A percentile compares a stretch with the other conserved stretches of the same genome.
Evolutionary conservation across 441 rosid species (phyloP).

Genomic region (Populus hybrid): DNA sequence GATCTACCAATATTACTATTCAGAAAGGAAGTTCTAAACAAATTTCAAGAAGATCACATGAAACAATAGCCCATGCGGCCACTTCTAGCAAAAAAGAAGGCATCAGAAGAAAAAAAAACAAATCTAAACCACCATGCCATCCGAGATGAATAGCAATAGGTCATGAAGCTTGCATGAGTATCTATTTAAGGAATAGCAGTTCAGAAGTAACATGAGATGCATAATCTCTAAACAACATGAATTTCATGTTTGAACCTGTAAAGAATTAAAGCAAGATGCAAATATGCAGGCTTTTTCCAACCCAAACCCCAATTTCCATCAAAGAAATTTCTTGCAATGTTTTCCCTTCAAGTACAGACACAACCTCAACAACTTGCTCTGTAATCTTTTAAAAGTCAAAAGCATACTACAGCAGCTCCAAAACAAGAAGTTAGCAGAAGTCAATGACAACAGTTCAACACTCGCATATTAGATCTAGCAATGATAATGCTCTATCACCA

Average conservation of each 20-base stretch:
- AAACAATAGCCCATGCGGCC: neutral
- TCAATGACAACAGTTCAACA: neutral
- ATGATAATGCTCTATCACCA: neutral
- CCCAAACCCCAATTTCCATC: neutral
- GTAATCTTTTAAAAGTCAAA: too few species aligned
- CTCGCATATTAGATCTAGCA: neutral
- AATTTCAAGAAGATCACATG: neutral
- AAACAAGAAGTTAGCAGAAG: too few species aligned
- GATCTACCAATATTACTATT: neutral
- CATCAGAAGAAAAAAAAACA: neutral
- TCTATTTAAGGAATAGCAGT: neutral
- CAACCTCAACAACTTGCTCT: neutral
- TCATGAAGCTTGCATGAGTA: neutral
- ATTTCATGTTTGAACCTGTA: neutral
- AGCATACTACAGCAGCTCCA: too few species aligned
- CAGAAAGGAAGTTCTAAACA: neutral
- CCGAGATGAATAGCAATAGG: neutral
- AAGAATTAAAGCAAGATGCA: neutral
- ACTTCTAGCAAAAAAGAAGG: neutral
- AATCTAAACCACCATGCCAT: neutral
- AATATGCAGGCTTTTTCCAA: neutral
- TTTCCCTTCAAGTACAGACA: neutral
- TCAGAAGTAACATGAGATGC: neutral
- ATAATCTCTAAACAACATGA: neutral
- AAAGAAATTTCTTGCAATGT: neutral